Percentiles rank a stretch among this genome's conserved stretches.
phyloP scores from a whole-genome alignment of 352 stramenopile genomes.

The Blastocystis sp. region DNA sequence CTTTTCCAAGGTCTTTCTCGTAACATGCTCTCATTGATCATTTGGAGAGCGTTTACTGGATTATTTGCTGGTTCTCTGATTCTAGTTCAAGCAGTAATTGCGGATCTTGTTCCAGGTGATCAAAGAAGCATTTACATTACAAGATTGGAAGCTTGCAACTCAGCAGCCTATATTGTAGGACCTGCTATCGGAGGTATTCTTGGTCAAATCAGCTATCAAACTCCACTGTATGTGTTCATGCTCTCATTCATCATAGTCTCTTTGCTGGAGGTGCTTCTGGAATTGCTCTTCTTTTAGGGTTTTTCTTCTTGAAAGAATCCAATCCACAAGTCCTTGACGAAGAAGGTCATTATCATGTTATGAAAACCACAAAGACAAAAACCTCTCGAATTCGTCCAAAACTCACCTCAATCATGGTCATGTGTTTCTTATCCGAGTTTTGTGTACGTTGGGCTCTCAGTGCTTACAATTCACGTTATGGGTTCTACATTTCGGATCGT shows the following conservation, averaged over 20 bases:
- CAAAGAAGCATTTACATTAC: neutral
- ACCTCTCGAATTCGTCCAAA: neutral
- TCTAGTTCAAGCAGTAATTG: slow-evolving; percentile 39
- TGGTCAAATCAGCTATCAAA: slow-evolving; percentile 13
- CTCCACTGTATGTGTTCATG: neutral
- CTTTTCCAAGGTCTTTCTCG: slow-evolving; percentile 36
- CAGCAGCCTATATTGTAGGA: slow-evolving; percentile 17
- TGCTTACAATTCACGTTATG: slow-evolving; percentile 4
- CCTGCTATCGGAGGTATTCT: slow-evolving; percentile 38
- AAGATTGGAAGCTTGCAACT: neutral
- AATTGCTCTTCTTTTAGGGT: slow-evolving; percentile 11
- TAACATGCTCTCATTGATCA: slow-evolving; percentile 32
- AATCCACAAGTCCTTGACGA: slow-evolving; percentile 16
- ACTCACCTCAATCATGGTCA: neutral
- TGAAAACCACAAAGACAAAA: neutral
- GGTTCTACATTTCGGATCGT: neutral
- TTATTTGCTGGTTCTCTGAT: slow-evolving; percentile 50
- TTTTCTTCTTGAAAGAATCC: slow-evolving; percentile 44
- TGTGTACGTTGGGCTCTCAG: slow-evolving; percentile 1
- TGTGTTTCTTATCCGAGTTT: slow-evolving; percentile 17
- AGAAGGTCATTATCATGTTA: neutral
- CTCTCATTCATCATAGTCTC: no score
- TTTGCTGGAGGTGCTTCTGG: neutral
- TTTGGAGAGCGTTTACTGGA: slow-evolving; percentile 42
- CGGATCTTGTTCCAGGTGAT: slow-evolving; percentile 12